Evolutionary conservation across 2,329 filamentous ascomycete genomes (phyloP).

Genomic region (Cytospora piceae): DNA sequence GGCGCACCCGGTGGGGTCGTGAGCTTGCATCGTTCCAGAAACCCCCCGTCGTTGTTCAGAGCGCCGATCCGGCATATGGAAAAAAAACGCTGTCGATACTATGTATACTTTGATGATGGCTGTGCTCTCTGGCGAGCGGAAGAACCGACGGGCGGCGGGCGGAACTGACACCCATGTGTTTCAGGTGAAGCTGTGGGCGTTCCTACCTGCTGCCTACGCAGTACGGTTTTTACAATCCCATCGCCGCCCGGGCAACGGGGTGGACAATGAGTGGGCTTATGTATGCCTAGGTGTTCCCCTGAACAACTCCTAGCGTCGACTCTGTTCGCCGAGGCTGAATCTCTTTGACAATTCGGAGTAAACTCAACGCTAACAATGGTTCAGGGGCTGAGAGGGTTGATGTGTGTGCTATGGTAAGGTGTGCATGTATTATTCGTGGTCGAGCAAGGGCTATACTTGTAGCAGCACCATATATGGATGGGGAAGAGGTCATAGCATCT

Average conservation of each 20-base stretch:
- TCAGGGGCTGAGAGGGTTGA: neutral
- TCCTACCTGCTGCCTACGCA: neutral
- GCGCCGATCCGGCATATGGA: neutral
- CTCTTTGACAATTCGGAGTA: neutral
- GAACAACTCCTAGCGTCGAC: neutral
- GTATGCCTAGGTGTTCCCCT: neutral
- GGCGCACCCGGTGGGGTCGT: conserved; percentile 6
- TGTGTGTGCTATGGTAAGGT: neutral
- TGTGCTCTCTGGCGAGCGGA: neutral
- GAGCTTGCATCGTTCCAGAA: neutral
- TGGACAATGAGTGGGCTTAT: neutral
- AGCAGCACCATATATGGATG: neutral
- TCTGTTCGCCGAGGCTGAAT: neutral
- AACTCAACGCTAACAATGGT: neutral
- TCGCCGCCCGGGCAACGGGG: neutral
- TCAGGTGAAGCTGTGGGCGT: neutral
- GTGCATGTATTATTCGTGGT: neutral
- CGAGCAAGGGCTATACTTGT: neutral
- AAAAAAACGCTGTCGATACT: neutral
- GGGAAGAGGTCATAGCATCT: conserved; percentile 11
- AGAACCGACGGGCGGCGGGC: neutral
- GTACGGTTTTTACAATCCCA: neutral
- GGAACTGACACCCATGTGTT: neutral
- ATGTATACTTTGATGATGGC: neutral
- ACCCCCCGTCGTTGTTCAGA: conserved; percentile 4